Base-by-base conservation (phyloP, 805 yeast species). In the Teunomyces tritomae region DNA sequence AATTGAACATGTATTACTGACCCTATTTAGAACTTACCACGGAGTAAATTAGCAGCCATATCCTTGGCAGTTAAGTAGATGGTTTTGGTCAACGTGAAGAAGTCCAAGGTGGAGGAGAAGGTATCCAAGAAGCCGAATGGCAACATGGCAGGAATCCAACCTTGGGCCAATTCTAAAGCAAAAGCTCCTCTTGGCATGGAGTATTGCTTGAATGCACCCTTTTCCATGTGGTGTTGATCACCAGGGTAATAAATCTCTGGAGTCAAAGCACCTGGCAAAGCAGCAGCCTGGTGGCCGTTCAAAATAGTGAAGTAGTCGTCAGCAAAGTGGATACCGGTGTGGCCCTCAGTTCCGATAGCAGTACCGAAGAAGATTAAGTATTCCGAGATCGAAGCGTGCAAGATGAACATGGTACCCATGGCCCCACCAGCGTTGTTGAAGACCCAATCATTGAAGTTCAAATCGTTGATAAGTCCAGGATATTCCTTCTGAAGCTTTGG, bases 381-480 rank as follows among this genome's bases (percentile, higher is more conserved):
- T 70, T 94, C 99, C 5, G 94, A 76, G 58, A 94, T 76, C 7
- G 98, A 94, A 8, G 98, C 97, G 67, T 94, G 99, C 55, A 92
- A 75, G 51, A 94, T 89, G 58, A 89, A 79, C 98, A 94, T 92
- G 47, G 90, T 83, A 20, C 95, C 94, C 99, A 94, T 94, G 45
- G 99, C 98, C 57, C 96, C 96, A 47, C 99, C 99, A 3, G 99
- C 99, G 59, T 89, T 89, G 78, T 94, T 94, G 80, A 84, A 92
- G 44, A 94, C 86, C 98, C 98, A 94, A 55, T 91, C 92, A 45
- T 87, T 86, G 44, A 76, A 73, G 63, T 84, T 80, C 55, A 85
- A 76, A 54, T 82, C 83, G 68, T 88, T 88, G 68, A 92, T 79
- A 55, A 78, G 63, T 6, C 81, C 83, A 9, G 96, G 96, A 64